These are phyloP conservation scores for Termitomyces sp. DNA, from an alignment of 768 basidiomycete species.

Conservation along the genomic window DNA sequence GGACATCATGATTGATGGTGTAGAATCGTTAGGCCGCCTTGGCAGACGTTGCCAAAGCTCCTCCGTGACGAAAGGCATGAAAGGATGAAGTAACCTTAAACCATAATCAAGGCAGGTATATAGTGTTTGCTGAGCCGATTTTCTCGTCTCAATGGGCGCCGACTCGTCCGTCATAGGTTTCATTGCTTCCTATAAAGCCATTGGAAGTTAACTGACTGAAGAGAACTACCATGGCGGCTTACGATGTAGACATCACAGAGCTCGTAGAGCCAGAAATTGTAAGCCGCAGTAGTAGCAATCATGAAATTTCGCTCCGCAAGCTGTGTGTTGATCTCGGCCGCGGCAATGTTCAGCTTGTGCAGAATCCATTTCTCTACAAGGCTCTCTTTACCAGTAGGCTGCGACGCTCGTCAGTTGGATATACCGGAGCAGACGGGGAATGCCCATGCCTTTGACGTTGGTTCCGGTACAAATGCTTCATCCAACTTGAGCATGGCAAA, in stretches of 20 bases:
- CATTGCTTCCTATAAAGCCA: slow-evolving; percentile 79
- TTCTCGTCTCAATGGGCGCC: slow-evolving; percentile 52
- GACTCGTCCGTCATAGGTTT: slow-evolving; percentile 93
- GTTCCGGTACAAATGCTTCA: slow-evolving; percentile 70
- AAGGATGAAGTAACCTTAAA: slow-evolving; percentile 86
- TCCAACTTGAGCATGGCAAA: slow-evolving; percentile 99
- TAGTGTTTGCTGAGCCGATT: slow-evolving; percentile 91
- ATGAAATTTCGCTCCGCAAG: slow-evolving; percentile 88
- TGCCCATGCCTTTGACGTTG: slow-evolving; percentile 67
- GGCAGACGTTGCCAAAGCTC: slow-evolving; percentile 98
- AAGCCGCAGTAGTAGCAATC: slow-evolving; percentile 74
- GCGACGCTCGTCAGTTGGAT: slow-evolving; percentile 6
- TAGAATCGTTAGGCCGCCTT: slow-evolving; percentile 72
- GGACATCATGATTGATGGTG: slow-evolving; percentile 87
- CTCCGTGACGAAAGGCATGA: slow-evolving; percentile 99
- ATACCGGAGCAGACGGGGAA: slow-evolving; percentile 5
- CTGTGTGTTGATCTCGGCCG: slow-evolving; percentile 67
- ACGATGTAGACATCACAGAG: slow-evolving; percentile 99
- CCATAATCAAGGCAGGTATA: slow-evolving; percentile 94
- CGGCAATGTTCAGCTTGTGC: slow-evolving; percentile 85
- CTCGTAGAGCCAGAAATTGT: slow-evolving; percentile 98
- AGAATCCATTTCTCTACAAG: slow-evolving; percentile 95
- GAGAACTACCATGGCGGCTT: slow-evolving; percentile 18
- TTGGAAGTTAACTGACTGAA: not conserved
- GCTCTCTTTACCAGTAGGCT: slow-evolving; percentile 88